Evolutionary conservation across 73 alveolate species (phyloP), one percentile per base, ranked within the genome.

Genomic region (Paramecium sexaurelia): DNA sequence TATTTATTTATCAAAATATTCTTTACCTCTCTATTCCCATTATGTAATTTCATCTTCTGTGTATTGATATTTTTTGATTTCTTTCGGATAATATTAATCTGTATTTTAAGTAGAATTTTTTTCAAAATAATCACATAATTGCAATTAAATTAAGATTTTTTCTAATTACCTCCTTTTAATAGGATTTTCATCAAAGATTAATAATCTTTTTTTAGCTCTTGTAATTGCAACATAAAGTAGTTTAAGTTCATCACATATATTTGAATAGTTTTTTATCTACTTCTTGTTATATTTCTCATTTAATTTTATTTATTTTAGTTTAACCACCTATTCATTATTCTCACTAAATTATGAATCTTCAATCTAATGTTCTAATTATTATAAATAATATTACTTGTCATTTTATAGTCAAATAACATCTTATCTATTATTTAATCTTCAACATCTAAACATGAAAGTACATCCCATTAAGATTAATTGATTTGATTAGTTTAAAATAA

Each of bases 181-280:
- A n/a, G 87, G 93, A 29, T 92, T 87, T 67, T 92, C 95, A 57
- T 96, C 99, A 87, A 56, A 96, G 55, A 96, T 96, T 11, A 95
- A 66, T 3, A 96, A 91, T 82, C 98, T 94, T 24, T 91, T 33
- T 95, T 93, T 96, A 0, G 99, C 97, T 66, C 99, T 87, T 22
- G 99, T 96, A 26, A 96, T 92, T 9, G 98, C 95, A n/a, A 96
- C 98, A 91, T 96, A 96, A 10, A 96, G 85, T 55, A 85, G 85
- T 83, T 96, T 96, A 15, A 96, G 91, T 84, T 96, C 99, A 17
- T 94, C 93, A 69, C 99, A 96, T 20, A 96, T 91, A 84, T 5
- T 15, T 7, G 37, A 15, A 57, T 20, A 57, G 10, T 20, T 3
- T 3, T n/a, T 19, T 3, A 22, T 24, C 1, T 57, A 3, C 5